Evolutionary conservation across 345 rosid species (phyloP), one percentile per base, ranked within the genome.

Genomic region (Syzygium jambos): DNA sequence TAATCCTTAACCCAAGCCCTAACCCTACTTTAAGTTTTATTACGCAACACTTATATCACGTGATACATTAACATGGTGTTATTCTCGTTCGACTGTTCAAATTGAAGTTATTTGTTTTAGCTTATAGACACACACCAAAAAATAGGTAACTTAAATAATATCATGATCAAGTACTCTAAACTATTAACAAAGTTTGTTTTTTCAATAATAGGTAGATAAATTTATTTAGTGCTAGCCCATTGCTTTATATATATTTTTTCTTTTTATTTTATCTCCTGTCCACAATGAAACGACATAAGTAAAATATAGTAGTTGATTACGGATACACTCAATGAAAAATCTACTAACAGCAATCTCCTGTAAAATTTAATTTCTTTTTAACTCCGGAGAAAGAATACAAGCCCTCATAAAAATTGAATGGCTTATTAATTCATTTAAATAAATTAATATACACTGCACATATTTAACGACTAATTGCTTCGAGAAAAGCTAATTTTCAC

Each of bases 381-480:
- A 22, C 9, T 3, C 7, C 25, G 1, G 13, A 19, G 25, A 68
- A 19, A 68, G 11, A 21, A 68, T 68, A 68, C 46, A 68, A 68
- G 13, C 13, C 23, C 78, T 34, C 80, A 17, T 34, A 68, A 30
- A 61, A 3, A 61, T n/a, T 4, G 30, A 27, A 61, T 13, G 68
- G 68, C 34, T 61, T 13, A 61, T 61, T 34, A 61, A 61, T 61
- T 61, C 34, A 61, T 61, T 12, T 27, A 27, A 61, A 61, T n/a
- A 12, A 12, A 27, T n/a, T 13, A 61, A 27, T 0, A 0, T 17
- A 2, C 34, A n/a, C 0, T 3, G 9, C 73, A 27, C 4, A 61
- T 61, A 61, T n/a, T n/a, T 6, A n/a, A 61, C 0, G 5, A 61
- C 73, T n/a, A 61, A 61, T 5, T 61, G 9, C 73, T 13, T 61